Evolutionary conservation across 208 protist genomes (phyloP).

Genomic region (Wallacemonas sp.): DNA sequence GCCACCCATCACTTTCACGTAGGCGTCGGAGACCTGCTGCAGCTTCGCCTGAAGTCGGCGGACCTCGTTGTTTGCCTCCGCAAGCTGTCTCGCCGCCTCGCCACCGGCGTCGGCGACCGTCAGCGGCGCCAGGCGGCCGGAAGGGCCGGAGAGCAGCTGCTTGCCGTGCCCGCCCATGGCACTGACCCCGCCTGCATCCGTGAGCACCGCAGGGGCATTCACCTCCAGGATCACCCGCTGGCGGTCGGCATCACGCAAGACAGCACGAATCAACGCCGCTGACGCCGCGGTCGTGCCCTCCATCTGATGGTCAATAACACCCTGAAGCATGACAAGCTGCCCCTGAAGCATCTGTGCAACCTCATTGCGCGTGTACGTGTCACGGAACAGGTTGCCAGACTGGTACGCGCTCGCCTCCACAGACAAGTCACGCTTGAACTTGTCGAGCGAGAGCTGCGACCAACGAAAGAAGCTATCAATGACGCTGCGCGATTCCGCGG

Average conservation of each 20-base stretch:
- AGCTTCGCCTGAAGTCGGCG: constrained; percentile 60
- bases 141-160: constrained; percentile 54
- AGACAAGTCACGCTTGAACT: constrained; percentile 53
- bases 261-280: constrained; percentile 60
- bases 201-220: constrained; percentile 46
- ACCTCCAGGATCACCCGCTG: constrained; percentile 54
- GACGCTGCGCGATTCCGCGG: constrained; percentile 38
- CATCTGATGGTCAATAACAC: constrained; percentile 49
- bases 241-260: constrained; percentile 66
- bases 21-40: constrained; percentile 55
- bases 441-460: constrained; percentile 60
- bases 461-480: constrained; percentile 67
- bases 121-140: constrained; percentile 54
- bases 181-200: constrained; percentile 43
- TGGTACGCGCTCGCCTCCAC: constrained; percentile 58
- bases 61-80: constrained; percentile 68
- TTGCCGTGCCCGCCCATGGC: constrained; percentile 49
- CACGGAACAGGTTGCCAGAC: constrained; percentile 49
- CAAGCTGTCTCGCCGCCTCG: constrained; percentile 59
- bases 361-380: constrained; percentile 45
- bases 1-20: constrained; percentile 51
- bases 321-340: constrained; percentile 51
- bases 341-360: constrained; percentile 49
- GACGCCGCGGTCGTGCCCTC: constrained; percentile 41
- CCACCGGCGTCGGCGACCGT: constrained; percentile 51